A percentile compares a stretch with the other conserved stretches of the same genome.
Evolutionary conservation across 192 early-diverging fungal species (phyloP).

Genomic region (Dispira parvispora): DNA sequence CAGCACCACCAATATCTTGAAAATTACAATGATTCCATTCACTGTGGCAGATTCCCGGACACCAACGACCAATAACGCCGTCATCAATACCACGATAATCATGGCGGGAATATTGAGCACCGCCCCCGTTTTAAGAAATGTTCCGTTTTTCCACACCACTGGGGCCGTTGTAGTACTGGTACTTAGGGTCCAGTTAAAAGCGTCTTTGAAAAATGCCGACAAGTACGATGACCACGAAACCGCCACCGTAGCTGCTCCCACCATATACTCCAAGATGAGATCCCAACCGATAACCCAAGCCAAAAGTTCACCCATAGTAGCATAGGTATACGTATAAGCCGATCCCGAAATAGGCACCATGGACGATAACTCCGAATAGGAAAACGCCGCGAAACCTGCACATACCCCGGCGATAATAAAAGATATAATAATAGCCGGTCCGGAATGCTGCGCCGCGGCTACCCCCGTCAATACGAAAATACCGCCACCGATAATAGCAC

Average conservation of each 20-base stretch:
- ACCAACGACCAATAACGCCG: slow-evolving; percentile 47
- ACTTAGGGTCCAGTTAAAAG: slow-evolving; percentile 33
- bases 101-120: slow-evolving; percentile 66
- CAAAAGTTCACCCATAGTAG: slow-evolving; percentile 69
- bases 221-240: slow-evolving; percentile 75
- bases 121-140: slow-evolving; percentile 23
- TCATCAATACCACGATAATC: slow-evolving; percentile 42
- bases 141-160: slow-evolving; percentile 42
- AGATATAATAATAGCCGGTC: slow-evolving; percentile 68
- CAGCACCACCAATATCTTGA: slow-evolving; percentile 56
- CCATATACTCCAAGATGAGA: slow-evolving; percentile 73
- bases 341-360: slow-evolving; percentile 78
- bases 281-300: slow-evolving; percentile 91
- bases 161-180: slow-evolving; percentile 47
- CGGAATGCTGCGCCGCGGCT: slow-evolving; percentile 60
- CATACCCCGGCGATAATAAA: slow-evolving; percentile 63
- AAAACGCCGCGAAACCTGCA: slow-evolving; percentile 56
- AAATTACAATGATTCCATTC: slow-evolving; percentile 47
- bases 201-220: slow-evolving; percentile 44
- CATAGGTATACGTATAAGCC: slow-evolving; percentile 74
- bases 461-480: slow-evolving; percentile 62
- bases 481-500: slow-evolving; percentile 64
- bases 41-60: slow-evolving; percentile 55
- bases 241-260: slow-evolving; percentile 67
- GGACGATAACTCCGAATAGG: slow-evolving; percentile 74